Percentiles rank a stretch among this genome's conserved stretches.
phyloP scores from a whole-genome alignment of 208 protist species.

The Leptomonas pyrrhocoris region DNA sequence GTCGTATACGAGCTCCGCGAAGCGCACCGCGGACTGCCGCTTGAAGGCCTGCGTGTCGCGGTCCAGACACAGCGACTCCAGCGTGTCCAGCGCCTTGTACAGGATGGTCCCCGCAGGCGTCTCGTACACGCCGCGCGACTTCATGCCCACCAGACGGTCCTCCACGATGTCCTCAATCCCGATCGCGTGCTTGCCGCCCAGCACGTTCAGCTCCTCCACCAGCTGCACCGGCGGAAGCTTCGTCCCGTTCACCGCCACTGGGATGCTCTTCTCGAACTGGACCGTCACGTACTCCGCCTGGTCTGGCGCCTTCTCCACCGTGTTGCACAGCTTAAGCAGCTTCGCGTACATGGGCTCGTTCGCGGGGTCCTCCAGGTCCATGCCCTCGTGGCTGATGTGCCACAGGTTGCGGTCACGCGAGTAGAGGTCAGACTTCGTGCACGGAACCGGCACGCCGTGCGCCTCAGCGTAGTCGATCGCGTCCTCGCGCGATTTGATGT shows the following conservation, averaged over 20 bases:
- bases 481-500: constrained; percentile 42
- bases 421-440: constrained; percentile 37
- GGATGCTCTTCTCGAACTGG: constrained; percentile 33
- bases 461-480: constrained; percentile 42
- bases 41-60: constrained; percentile 42
- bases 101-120: constrained; percentile 35
- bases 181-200: constrained; percentile 33
- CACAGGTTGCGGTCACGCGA: constrained; percentile 35
- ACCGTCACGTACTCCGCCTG: constrained; percentile 32
- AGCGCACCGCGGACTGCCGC: constrained; percentile 37
- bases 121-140: constrained; percentile 42
- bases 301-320: constrained; percentile 31
- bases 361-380: constrained; percentile 35
- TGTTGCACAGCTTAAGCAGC: constrained; percentile 35
- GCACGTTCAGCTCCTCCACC: constrained; percentile 34
- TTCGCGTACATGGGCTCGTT: constrained; percentile 28
- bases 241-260: constrained; percentile 25
- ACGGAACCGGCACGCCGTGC: constrained; percentile 36
- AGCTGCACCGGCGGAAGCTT: constrained; percentile 24
- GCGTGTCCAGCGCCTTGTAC: constrained; percentile 36
- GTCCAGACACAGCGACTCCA: constrained; percentile 35
- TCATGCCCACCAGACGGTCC: constrained; percentile 40
- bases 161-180: constrained; percentile 41
- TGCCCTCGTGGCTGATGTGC: constrained; percentile 43
- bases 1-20: constrained; percentile 40